Percentiles rank a stretch among this genome's conserved stretches.
phyloP scores from a whole-genome alignment of 1,284 basidiomycete genomes.

The Trichosporon sp. region DNA sequence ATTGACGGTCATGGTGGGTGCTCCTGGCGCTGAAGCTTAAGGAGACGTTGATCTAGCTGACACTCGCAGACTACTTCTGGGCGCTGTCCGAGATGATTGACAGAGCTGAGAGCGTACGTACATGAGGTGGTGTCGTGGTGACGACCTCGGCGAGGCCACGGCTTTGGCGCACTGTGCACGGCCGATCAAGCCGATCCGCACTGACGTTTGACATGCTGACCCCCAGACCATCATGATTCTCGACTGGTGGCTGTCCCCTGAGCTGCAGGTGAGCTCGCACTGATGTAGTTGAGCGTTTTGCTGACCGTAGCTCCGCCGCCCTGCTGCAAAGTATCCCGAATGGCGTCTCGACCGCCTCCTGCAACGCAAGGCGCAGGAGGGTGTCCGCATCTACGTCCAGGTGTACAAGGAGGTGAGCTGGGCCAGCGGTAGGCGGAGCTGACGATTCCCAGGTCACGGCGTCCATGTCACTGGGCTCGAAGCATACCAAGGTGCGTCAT shows the following conservation, averaged over 20 bases:
- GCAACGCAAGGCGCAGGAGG: conserved; percentile 78
- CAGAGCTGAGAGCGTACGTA: conserved; percentile 41
- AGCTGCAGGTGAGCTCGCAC: conserved; percentile 57
- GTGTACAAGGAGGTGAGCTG: conserved; percentile 73
- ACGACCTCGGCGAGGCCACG: too few relatives aligned
- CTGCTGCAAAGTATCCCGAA: conserved; percentile 71
- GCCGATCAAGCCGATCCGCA: too few relatives aligned
- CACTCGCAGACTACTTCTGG: conserved; percentile 76
- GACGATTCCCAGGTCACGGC: conserved; percentile 65
- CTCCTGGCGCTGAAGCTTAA: background rate
- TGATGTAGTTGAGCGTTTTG: background rate
- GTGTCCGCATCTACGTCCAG: conserved; percentile 80
- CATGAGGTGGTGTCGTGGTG: too few relatives aligned
- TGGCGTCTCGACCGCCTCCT: conserved; percentile 81
- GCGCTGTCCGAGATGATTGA: conserved; percentile 84
- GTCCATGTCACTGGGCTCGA: conserved; percentile 80
- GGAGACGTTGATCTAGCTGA: too few relatives aligned
- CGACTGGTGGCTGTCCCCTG: conserved; percentile 84
- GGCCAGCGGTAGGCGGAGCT: background rate
- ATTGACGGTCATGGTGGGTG: conserved; percentile 69
- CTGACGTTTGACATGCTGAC: too few relatives aligned
- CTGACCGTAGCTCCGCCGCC: conserved; percentile 63
- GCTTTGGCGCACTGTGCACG: too few relatives aligned
- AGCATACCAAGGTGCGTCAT: conserved; percentile 66
- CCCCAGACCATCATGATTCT: conserved; percentile 60